Base-by-base conservation (phyloP, 306 rosid species). In the Lagenaria siceraria region DNA sequence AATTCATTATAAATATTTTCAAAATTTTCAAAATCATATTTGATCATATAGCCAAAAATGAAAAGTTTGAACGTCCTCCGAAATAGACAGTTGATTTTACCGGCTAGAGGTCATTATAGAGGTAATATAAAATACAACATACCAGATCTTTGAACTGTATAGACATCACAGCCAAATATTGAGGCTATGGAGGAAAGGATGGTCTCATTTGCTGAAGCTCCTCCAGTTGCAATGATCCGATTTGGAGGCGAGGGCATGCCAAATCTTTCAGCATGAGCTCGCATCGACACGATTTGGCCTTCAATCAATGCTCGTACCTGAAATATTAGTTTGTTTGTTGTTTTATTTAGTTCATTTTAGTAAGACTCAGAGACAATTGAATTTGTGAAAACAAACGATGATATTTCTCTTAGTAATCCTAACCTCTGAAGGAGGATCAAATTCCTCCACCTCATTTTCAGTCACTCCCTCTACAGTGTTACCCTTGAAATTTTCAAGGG, bases 211-310 rank as follows among this genome's bases (percentile, higher is more conserved):
- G 92, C 86, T 21, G 99, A 95, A 10, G 97, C 99, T 80, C 99
- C 99, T 7, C 99, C 99, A 1, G 99, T 95, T 70, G 97, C 99
- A 85, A 95, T 95, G 54, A 95, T 86, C 80, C 96, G 87, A 74
- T 85, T 89, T 52, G 99, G 97, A 75, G 97, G 98, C 52, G 87
- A 87, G 78, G 97, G 97, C 99, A 95, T 90, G 71, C 99, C 99
- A 40, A 90, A 88, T 84, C 99, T 90, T 85, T 95, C 99, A 10
- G 97, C 93, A 81, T 95, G 99, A 80, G 93, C 97, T 38, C 97
- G 86, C 97, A 95, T 95, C 8, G 99, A 95, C 49, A 90, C 85
- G 61, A 95, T 77, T 81, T 90, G 99, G 66, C 99, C 99, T 82
- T 95, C 99, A 63, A 89, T 81, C 76, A 92, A 60, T 76, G 96